Base-by-base conservation (phyloP, 208 protist species). In the Leishmania tarentolae region DNA sequence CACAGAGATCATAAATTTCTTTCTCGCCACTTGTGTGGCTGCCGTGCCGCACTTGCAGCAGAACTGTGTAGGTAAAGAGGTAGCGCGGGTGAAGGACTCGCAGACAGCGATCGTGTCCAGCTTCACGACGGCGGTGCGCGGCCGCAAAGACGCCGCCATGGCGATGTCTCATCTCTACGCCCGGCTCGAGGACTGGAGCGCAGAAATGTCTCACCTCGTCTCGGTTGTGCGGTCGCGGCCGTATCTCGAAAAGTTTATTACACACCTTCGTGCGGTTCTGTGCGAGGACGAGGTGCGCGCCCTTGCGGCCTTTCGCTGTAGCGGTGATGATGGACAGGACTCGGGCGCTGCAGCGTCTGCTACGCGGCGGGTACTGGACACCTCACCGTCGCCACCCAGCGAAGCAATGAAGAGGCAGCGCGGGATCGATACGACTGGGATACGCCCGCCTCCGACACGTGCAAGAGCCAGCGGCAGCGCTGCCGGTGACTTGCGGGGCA, bases 1-100 rank as follows among this genome's bases (percentile, higher is more conserved):
- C 84, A 97, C 93, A 75, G 93, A 95, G 81, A 81, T 97, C 5
- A 94, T 97, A 63, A 97, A 97, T 75, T 91, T 91, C 65, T 90
- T 97, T 40, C 77, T 93, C 13, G 89, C 91, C 70, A 78, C 85
- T 9, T 88, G 84, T 52, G 83, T 86, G 11, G 65, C 83, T 24
- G 78, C 80, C 37, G 35, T 94, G n/a, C 78, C 81, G 65, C 69
- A 76, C 59, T 61, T 87, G 40, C 74, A 88, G 61, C 50, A 68
- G 31, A 81, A 81, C 4, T 73, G 78, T 42, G 83, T 82, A 56
- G 73, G 75, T n/a, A 69, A 59, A 37, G 87, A 85, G 76, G 35
- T 82, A 8, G 80, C 59, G 79, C 52, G 74, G 28, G 75, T 86
- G 40, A 50, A 52, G 56, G 40, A 69, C 6, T 53, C 78, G 9